A percentile compares a stretch with the other conserved stretches of the same genome.
These are phyloP conservation scores for Effrenium voratum DNA, from an alignment of 73 alveolate genomes.

Conservation along the genomic window DNA sequence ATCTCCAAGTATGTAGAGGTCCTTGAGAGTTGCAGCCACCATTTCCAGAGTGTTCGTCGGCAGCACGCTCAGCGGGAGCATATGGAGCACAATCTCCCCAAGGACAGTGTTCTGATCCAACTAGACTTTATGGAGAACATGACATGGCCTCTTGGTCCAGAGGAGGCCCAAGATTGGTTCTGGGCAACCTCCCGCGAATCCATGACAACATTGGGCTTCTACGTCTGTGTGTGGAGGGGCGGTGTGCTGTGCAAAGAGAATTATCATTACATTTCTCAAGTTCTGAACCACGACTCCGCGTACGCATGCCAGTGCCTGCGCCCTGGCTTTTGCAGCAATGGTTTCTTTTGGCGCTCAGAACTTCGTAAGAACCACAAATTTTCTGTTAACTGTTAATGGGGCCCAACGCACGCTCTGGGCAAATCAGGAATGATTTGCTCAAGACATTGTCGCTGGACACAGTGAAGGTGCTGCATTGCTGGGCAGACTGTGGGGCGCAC, in stretches of 20 bases:
- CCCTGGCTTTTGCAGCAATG: too few relatives aligned
- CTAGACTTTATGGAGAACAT: conserved; percentile 44
- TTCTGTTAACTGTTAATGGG: too few relatives aligned
- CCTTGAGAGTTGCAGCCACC: conserved; percentile 27
- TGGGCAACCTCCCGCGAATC: conserved; percentile 49
- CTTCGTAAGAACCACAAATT: too few relatives aligned
- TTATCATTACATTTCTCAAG: background rate
- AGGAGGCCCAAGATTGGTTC: conserved; percentile 56
- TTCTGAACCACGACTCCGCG: conserved; percentile 15
- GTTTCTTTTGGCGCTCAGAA: too few relatives aligned
- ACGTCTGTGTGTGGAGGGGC: background rate
- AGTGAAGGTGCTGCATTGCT: background rate
- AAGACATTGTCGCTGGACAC: background rate
- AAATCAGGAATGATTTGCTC: conserved; percentile 6
- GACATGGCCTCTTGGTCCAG: conserved; percentile 54
- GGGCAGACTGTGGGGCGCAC: conserved; percentile 33
- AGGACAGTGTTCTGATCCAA: background rate
- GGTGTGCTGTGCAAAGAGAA: background rate
- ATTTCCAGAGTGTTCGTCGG: background rate
- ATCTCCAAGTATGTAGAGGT: background rate
- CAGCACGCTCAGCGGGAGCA: background rate
- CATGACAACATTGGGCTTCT: conserved; percentile 15
- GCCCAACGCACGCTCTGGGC: too few relatives aligned
- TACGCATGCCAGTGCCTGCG: background rate
- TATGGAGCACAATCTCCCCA: background rate